Percentiles rank a stretch among this genome's conserved stretches.
Evolutionary conservation across 345 rosid genomes (phyloP).

Genomic region (Iberis pinnata): DNA sequence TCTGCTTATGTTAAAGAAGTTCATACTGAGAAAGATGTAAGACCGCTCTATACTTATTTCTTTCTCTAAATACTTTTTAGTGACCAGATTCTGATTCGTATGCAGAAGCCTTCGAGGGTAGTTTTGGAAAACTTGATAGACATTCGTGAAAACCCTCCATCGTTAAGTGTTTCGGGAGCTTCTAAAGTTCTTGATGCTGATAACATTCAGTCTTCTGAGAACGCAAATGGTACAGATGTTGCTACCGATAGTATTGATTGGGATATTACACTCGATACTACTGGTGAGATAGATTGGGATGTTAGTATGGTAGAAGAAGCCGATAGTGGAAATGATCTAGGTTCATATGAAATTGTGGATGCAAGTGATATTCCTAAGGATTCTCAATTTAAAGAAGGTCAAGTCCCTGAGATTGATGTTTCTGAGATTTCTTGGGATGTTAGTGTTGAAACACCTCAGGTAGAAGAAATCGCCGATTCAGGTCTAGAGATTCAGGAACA

Average conservation of each 20-base stretch:
- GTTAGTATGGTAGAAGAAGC: slow-evolving; percentile 73
- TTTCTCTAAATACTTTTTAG: background rate
- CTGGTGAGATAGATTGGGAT: slow-evolving; percentile 95
- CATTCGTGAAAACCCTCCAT: slow-evolving; percentile 68
- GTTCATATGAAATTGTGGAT: slow-evolving; percentile 79
- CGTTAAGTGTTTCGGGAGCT: slow-evolving; percentile 53
- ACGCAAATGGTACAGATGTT: slow-evolving; percentile 44
- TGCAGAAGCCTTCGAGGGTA: slow-evolving; percentile 51
- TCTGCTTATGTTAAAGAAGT: slow-evolving; percentile 69
- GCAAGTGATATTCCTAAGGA: slow-evolving; percentile 59
- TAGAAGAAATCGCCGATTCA: slow-evolving; percentile 52
- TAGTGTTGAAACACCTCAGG: slow-evolving; percentile 82
- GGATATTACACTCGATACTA: slow-evolving; percentile 76
- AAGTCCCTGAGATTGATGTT: slow-evolving; percentile 35
- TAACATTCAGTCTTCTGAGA: slow-evolving; percentile 32
- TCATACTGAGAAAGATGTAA: slow-evolving; percentile 87
- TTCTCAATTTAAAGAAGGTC: slow-evolving; percentile 36
- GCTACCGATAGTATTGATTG: slow-evolving; percentile 64
- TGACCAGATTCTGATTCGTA: slow-evolving; percentile 18
- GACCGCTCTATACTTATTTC: slow-evolving; percentile 17
- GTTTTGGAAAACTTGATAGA: slow-evolving; percentile 59
- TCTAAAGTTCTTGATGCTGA: slow-evolving; percentile 43
- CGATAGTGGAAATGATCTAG: slow-evolving; percentile 75
- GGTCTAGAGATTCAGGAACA: slow-evolving; percentile 37
- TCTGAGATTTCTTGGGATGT: slow-evolving; percentile 88